Base-by-base conservation (phyloP, 2,329 filamentous ascomycete species). In the Zymoseptoria crescenta region DNA sequence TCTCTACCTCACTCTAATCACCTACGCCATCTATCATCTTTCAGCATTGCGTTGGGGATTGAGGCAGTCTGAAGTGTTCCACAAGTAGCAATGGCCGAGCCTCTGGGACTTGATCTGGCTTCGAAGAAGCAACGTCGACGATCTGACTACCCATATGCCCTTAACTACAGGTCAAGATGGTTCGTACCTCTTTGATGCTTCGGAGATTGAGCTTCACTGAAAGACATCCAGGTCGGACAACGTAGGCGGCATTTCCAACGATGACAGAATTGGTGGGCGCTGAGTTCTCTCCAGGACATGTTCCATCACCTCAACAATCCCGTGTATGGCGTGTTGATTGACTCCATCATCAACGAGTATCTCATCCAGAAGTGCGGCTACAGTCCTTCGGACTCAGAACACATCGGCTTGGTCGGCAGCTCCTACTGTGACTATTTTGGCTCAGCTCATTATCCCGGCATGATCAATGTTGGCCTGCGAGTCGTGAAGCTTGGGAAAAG, bases 101-200 rank as follows among this genome's bases (percentile, higher is more conserved):
- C 1, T 70, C 77, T 64, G 9, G 35, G 76, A 76, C 66, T 82
- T 79, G 63, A 66, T 60, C 54, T 66, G 21, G 55, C 59, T 20
- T 59, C 67, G 6, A 68, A 68, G 57, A 62, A 62, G 21, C 55
- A 62, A 28, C 60, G 66, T 53, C 81, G 76, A 52, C 82, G 89
- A 62, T 76, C 77, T 48, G 89, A 96, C 74, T 96, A 96, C 74
- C 80, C 80, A 53, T 96, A 87, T 72, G 78, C 86, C 49, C 81
- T 93, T 28, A 88, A 94, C 65, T 96, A 96, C 72, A 81, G 91
- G 58, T 95, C 91, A 61, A 77, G 92, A 84, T 96, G 92, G 91
- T 91, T 68, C 29, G 59, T 20, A 19, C 7, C 54, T 4, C 24
- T 27, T 21, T 4, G 3, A 27, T 52, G 24, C 20, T 48, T 45